Conservation (phyloP, 495 filamentous ascomycete genomes). For the Cercophora scortea region DNA sequence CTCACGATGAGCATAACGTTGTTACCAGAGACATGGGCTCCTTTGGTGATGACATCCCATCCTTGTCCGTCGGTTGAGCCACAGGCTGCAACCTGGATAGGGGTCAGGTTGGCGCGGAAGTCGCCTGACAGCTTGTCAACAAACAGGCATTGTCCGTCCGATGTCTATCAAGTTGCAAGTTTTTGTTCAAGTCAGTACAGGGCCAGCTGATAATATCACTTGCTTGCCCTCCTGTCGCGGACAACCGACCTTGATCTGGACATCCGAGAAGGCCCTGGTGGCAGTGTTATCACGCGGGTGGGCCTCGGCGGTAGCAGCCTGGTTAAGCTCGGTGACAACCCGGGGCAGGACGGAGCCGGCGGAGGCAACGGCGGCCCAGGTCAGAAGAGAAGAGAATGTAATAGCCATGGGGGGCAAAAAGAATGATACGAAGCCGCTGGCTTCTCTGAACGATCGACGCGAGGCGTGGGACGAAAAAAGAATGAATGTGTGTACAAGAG, state of each 20-base stretch:
- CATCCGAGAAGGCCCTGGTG: constrained; percentile 38
- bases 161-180: constrained; percentile 26
- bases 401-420: constrained; percentile 12
- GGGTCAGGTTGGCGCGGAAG: constrained; percentile 50
- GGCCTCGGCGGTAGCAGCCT: constrained; percentile 42
- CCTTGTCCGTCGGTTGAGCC: constrained; percentile 40
- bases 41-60: constrained; percentile 48
- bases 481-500: constrained; percentile 8
- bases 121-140: constrained; percentile 48
- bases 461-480: not conserved
- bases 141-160: constrained; percentile 44
- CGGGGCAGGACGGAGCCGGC: constrained; percentile 20
- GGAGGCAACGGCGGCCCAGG: constrained; percentile 15
- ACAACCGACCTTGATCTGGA: constrained; percentile 36
- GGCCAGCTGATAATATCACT: not conserved
- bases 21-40: constrained; percentile 38
- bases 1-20: constrained; percentile 43
- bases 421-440: constrained; percentile 1
- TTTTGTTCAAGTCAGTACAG: not conserved
- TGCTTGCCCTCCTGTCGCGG: not conserved
- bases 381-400: constrained; percentile 17
- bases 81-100: constrained; percentile 41
- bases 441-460: too few relatives aligned
- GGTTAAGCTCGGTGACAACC: constrained; percentile 33
- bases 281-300: constrained; percentile 41